Conservation (phyloP, 306 rosid genomes). For the Dryas drummondii region DNA sequence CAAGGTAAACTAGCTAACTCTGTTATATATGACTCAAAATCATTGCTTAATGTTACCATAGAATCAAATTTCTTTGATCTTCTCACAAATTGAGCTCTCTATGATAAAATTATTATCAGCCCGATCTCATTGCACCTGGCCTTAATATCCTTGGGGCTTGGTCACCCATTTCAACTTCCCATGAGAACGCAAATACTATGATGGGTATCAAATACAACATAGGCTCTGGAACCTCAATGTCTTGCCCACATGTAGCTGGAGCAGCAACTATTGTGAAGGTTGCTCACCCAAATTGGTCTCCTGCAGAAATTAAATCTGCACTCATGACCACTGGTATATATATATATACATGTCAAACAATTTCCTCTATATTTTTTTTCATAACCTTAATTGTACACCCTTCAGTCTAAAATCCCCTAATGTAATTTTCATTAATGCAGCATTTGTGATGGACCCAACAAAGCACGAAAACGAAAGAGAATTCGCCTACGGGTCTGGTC, state of each 20-base stretch:
- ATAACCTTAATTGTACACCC: not conserved
- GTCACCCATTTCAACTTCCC: conserved; percentile 9
- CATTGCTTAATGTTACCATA: not conserved
- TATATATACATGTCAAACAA: not conserved
- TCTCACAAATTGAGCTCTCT: conserved; percentile 1
- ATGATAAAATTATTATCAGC: conserved; percentile 7
- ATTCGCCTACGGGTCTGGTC: conserved; percentile 27
- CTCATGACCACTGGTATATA: conserved; percentile 33
- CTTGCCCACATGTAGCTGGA: conserved; percentile 33
- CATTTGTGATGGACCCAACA: conserved; percentile 11
- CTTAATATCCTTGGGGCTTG: conserved; percentile 25
- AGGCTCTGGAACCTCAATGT: conserved; percentile 30
- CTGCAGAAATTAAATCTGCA: conserved; percentile 42
- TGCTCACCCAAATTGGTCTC: conserved; percentile 36
- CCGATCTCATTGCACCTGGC: conserved; percentile 28
- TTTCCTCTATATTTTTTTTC: not conserved
- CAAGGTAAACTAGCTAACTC: conserved; percentile 16
- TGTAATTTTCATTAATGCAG: conserved; percentile 1
- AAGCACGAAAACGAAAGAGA: conserved; percentile 20
- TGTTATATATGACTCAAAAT: not conserved
- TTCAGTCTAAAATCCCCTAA: too few species aligned
- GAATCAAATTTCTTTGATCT: not conserved
- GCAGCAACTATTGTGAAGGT: conserved; percentile 38
- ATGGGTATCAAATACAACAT: conserved; percentile 5
- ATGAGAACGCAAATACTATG: conserved; percentile 2